These are phyloP conservation scores for Nadsonia commutata DNA, from an alignment of 1,139 yeast species.

Conservation along the genomic window DNA sequence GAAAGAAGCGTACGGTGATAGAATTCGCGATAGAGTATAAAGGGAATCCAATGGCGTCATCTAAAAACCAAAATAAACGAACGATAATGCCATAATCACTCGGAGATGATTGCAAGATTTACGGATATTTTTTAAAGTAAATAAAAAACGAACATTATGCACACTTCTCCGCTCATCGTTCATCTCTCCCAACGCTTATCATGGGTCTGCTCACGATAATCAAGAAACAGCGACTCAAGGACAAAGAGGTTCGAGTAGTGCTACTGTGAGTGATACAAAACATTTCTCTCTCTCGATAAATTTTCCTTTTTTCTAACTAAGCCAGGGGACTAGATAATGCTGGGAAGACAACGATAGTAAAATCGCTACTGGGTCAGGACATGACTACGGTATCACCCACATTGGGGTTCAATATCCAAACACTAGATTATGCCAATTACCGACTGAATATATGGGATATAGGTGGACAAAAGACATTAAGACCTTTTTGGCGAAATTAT, in stretches of 20 bases:
- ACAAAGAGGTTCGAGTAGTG: slow-evolving; percentile 58
- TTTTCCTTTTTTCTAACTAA: no score
- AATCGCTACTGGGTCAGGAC: slow-evolving; percentile 29
- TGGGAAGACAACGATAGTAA: slow-evolving; percentile 74
- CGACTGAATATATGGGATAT: slow-evolving; percentile 49
- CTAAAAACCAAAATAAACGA: no score
- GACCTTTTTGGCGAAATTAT: slow-evolving; percentile 85
- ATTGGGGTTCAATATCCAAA: slow-evolving; percentile 47
- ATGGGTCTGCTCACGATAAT: slow-evolving; percentile 84
- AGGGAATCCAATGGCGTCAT: no score
- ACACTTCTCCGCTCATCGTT: background rate
- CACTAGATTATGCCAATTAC: slow-evolving; percentile 28
- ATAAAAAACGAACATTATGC: slow-evolving; percentile 1
- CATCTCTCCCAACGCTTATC: background rate
- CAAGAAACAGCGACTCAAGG: slow-evolving; percentile 69
- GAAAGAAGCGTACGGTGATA: no score
- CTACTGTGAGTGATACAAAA: slow-evolving; percentile 28
- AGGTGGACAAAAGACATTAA: slow-evolving; percentile 69
- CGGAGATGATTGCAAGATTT: slow-evolving; percentile 7
- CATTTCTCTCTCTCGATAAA: no score
- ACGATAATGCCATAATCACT: slow-evolving; percentile 2
- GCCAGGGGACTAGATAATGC: slow-evolving; percentile 66
- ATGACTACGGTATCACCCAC: slow-evolving; percentile 40
- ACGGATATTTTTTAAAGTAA: background rate
- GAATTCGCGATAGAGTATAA: no score